Evolutionary conservation across 2,329 filamentous ascomycete species (phyloP).

Genomic region (Aspergillus tanneri): DNA sequence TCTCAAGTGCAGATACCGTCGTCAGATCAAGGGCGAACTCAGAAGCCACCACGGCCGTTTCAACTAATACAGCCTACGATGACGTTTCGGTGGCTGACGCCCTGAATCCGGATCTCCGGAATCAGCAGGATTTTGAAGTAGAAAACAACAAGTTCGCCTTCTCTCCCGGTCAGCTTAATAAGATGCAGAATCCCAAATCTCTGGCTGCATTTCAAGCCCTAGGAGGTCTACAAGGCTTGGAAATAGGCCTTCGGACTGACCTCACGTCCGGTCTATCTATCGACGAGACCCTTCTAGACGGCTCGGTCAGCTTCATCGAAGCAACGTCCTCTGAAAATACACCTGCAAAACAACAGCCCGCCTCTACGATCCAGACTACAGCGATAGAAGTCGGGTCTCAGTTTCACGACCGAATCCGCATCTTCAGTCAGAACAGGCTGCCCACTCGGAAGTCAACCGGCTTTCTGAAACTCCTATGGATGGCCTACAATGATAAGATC

Average conservation of each 20-base stretch:
- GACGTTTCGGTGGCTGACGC: slow-evolving; percentile 54
- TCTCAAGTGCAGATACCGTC: slow-evolving; percentile 37
- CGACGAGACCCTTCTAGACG: slow-evolving; percentile 69
- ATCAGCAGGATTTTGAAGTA: slow-evolving; percentile 72
- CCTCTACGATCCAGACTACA: slow-evolving; percentile 3
- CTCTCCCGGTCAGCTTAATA: slow-evolving; percentile 72
- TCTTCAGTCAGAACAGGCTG: slow-evolving; percentile 62
- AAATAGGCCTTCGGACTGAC: slow-evolving; percentile 74
- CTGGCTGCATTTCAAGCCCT: slow-evolving; percentile 76
- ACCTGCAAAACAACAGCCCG: slow-evolving; percentile 10
- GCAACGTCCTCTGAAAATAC: slow-evolving; percentile 47
- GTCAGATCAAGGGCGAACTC: slow-evolving; percentile 37
- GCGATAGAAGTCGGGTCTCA: slow-evolving; percentile 26
- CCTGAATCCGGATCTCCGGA: slow-evolving; percentile 71
- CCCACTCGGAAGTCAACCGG: slow-evolving; percentile 64
- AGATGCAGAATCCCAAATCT: slow-evolving; percentile 87
- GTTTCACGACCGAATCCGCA: slow-evolving; percentile 58
- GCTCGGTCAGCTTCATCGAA: slow-evolving; percentile 69
- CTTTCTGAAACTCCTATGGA: slow-evolving; percentile 63
- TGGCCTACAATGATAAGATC: slow-evolving; percentile 71
- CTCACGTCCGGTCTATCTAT: slow-evolving; percentile 70
- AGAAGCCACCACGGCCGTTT: slow-evolving; percentile 21
- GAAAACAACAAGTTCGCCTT: slow-evolving; percentile 83
- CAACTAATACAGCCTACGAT: slow-evolving; percentile 32
- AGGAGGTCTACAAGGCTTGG: slow-evolving; percentile 74